Conservation (phyloP, 768 basidiomycete species). For the Amanita jacksonii region DNA sequence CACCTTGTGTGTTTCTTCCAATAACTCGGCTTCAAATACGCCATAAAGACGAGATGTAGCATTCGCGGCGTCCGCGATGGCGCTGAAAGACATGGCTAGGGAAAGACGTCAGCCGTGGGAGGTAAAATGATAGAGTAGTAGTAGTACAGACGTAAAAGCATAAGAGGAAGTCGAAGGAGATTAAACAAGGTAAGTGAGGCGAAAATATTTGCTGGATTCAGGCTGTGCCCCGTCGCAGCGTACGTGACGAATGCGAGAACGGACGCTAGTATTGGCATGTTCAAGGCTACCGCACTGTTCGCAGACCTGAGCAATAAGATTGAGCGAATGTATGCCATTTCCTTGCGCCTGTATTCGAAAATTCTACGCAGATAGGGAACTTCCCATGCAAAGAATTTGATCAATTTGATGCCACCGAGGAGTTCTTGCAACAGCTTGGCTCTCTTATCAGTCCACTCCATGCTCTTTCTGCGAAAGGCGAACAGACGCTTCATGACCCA, state of each 20-base stretch:
- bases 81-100: constrained; percentile 41
- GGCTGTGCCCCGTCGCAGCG: constrained; percentile 55
- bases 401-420: constrained; percentile 80
- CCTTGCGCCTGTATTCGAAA: constrained; percentile 56
- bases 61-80: constrained; percentile 80
- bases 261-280: constrained; percentile 70
- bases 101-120: constrained; percentile 2
- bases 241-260: constrained; percentile 74
- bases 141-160: constrained; percentile 46
- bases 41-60: constrained; percentile 68
- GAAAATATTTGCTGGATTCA: constrained; percentile 70
- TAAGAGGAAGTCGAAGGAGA: constrained; percentile 70
- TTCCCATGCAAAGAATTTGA: constrained; percentile 93
- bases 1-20: constrained; percentile 46
- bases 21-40: constrained; percentile 78
- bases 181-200: constrained; percentile 82
- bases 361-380: constrained; percentile 69
- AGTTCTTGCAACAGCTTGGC: constrained; percentile 87
- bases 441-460: constrained; percentile 87
- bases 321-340: constrained; percentile 61
- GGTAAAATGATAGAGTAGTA: constrained; percentile 7
- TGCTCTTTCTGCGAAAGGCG: constrained; percentile 56
- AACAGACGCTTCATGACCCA: constrained; percentile 67
- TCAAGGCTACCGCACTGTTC: constrained; percentile 58
- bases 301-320: constrained; percentile 58